Evolutionary conservation across 2,329 filamentous ascomycete species (phyloP), one percentile per base, ranked within the genome.

Genomic region (Calonectria crousiana): DNA sequence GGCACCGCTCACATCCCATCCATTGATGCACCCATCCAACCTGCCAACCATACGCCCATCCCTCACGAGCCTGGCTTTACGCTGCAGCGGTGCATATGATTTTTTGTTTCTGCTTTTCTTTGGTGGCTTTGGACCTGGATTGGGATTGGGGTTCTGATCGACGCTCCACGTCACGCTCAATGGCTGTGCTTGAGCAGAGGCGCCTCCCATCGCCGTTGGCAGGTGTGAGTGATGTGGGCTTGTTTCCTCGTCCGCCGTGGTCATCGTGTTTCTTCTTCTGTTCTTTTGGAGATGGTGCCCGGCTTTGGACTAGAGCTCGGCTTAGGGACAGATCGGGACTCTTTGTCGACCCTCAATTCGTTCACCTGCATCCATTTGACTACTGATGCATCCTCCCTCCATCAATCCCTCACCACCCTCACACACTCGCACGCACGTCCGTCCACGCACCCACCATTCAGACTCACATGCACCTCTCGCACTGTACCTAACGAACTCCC

Each of bases 401-500:
- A 60, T 62, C 64, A 62, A 44, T 67, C 64, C 44, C 70, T 72
- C 65, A 62, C 64, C 66, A 47, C 36, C 23, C 53, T 67, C 60
- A 38, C 47, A 51, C 47, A 41, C 49, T 20, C 58, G 52, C 44
- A 53, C 49, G 26, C 62, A 56, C 32, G 58, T 56, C 23, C 44
- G n/a, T n/a, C n/a, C n/a, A 49, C 70, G 60, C 52, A 60, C 64
- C 41, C 64, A 62, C 64, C 60, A 67, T 34, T 10, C 28, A 8
- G 20, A 67, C 64, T 69, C 26, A 41, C 26, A 52, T 34, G 30
- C 23, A 51, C 26, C 51, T 38, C 41, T 62, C 70, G 70, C 70
- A 72, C 70, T 72, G 70, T 72, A 62, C 53, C 16, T 18, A 11
- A 44, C 36, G 62, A 72, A 62, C 38, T 38, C 62, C 58, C 58